A percentile compares a stretch with the other conserved stretches of the same genome.
Evolutionary conservation across 176 grass and related monocot species (phyloP).

Genomic region (Themeda triandra): DNA sequence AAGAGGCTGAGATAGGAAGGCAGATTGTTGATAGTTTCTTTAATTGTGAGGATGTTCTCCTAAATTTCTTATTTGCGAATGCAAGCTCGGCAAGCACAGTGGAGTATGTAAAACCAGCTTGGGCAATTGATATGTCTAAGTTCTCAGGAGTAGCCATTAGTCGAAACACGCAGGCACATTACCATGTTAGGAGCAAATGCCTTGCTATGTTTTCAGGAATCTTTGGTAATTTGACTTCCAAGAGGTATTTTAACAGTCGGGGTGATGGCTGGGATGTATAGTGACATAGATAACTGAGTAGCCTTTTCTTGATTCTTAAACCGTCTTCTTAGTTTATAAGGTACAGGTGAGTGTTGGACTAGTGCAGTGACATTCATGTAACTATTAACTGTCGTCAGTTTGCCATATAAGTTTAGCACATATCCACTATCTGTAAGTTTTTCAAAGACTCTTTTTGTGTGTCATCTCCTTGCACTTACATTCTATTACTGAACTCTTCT

Average conservation of each 20-base stretch:
- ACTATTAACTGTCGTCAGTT: neutral
- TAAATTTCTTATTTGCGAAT: conserved; percentile 91
- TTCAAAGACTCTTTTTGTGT: neutral
- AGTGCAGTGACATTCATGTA: neutral
- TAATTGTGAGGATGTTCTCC: conserved; percentile 87
- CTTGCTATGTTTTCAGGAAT: conserved; percentile 64
- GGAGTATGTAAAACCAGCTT: conserved; percentile 89
- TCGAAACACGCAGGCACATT: conserved; percentile 65
- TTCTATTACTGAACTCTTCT: neutral
- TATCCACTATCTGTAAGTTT: neutral
- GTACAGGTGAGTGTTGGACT: neutral
- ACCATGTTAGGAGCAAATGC: conserved; percentile 75
- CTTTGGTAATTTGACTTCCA: conserved; percentile 74
- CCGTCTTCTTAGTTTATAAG: conserved; percentile 16
- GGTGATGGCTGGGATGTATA: conserved; percentile 87
- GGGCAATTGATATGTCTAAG: conserved; percentile 93
- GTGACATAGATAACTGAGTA: neutral
- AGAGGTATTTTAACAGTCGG: conserved; percentile 53
- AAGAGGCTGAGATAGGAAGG: conserved; percentile 59
- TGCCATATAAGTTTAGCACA: neutral
- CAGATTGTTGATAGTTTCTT: conserved; percentile 57
- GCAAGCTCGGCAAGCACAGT: conserved; percentile 52
- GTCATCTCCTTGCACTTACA: neutral
- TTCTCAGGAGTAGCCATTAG: conserved; percentile 91
- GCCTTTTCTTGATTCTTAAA: conserved; percentile 1